Conservation (phyloP, 805 yeast genomes). For the Sugiyamaella boreocaroliniensis region DNA sequence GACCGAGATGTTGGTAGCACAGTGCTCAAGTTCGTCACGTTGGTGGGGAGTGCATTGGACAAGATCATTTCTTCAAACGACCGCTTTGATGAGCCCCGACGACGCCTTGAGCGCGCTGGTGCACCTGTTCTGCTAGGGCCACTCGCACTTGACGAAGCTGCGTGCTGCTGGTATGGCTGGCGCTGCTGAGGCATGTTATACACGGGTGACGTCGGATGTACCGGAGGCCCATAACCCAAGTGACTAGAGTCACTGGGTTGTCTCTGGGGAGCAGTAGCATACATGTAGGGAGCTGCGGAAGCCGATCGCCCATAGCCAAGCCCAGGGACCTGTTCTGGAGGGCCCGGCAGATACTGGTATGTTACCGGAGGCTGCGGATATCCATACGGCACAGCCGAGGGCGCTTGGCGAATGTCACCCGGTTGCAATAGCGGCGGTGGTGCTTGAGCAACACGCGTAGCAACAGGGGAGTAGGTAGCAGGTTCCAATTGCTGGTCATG, state of each 20-base stretch:
- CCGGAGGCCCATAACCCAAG: neutral
- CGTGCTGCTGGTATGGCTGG: neutral
- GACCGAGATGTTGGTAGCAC: neutral
- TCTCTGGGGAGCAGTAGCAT: neutral
- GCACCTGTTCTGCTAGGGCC: neutral
- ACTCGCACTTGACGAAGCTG: neutral
- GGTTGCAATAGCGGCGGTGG: neutral
- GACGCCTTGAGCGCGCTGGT: slow-evolving; percentile 10
- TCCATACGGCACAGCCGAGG: neutral
- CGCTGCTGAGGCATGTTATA: slow-evolving; percentile 1
- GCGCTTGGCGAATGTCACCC: neutral
- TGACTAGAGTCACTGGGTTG: neutral
- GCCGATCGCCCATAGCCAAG: neutral
- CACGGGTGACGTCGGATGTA: too few relatives aligned
- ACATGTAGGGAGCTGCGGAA: neutral
- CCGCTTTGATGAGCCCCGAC: slow-evolving; percentile 22
- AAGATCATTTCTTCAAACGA: slow-evolving; percentile 22
- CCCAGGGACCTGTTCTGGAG: neutral
- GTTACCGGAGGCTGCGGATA: neutral
- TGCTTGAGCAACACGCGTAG: neutral
- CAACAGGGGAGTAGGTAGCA: neutral
- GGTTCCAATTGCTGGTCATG: neutral
- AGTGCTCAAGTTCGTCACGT: neutral
- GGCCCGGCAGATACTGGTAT: neutral
- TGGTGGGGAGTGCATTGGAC: slow-evolving; percentile 14